Evolutionary conservation across 257 asterid genomes (phyloP), one percentile per base, ranked within the genome.

Genomic region (Haberlea rhodopensis): DNA sequence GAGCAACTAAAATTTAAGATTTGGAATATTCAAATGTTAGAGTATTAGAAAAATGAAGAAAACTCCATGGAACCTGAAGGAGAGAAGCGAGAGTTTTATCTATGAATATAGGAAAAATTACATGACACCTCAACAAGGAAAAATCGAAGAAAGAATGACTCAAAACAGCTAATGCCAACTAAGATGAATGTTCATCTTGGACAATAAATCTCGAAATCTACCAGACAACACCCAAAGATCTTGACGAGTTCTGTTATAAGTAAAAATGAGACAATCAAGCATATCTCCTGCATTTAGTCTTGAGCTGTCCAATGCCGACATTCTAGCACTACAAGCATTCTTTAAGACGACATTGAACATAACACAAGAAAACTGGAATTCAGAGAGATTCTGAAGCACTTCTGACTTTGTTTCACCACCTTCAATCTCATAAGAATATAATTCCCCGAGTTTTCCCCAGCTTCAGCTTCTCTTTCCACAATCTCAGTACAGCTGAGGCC

Each of bases 251-350:
- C 98, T 94, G 92, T 90, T 94, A 73, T 94, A 94, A 55, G 95
- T 81, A 56, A 94, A 92, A 5, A 97, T 90, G 78, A 94, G 96
- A 25, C 95, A 95, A 76, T 94, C 99, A 82, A 94, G 99, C 97
- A 94, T 84, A 1, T 94, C 99, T 53, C 99, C 99, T 23, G 97
- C 99, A 70, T 94, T 94, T 76, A 95, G 83, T 79, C 97, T 94
- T 75, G 99, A 94, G 76, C 99, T 94, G 68, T 94, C 99, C 99
- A 94, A 90, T 7, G 99, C 97, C 73, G 96, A 90, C 99, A 94
- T 94, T 76, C 97, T 83, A 53, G 99, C 96, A 82, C 98, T 89
- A 81, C 97, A 90, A 75, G 99, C 99, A 60, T 94, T 90, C 82
- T 94, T 97, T 76, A 90, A 51, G 55, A 90, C 88, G 0, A 94